Percentiles rank a stretch among this genome's conserved stretches.
Conservation (phyloP, 129 eudicot species). For the Saussurea involucrata region DNA sequence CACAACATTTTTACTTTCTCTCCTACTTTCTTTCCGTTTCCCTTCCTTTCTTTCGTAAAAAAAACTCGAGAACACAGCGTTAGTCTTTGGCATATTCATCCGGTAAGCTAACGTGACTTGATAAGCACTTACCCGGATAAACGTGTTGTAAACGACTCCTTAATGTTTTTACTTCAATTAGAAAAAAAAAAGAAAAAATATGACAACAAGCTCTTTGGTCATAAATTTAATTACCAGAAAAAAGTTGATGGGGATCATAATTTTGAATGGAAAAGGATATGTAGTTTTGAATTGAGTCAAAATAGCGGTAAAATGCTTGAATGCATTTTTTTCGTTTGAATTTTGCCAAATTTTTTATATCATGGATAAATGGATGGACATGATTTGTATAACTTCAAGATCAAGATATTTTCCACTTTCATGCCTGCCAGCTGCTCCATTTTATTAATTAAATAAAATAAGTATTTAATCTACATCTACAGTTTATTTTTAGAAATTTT, state of each 20-base stretch:
- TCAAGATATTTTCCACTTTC: conserved; percentile 17
- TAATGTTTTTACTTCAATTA: not conserved
- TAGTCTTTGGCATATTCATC: no score
- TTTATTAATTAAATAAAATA: not conserved
- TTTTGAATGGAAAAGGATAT: not conserved
- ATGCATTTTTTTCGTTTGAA: conserved; percentile 18
- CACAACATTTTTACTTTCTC: no score
- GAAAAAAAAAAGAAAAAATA: not conserved
- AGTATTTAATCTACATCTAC: not conserved
- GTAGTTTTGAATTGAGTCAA: conserved; percentile 11
- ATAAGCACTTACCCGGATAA: no score
- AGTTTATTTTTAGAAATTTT: no score
- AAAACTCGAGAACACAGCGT: no score
- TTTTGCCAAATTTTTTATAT: not conserved
- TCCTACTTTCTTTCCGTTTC: no score
- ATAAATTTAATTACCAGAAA: not conserved
- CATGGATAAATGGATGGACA: not conserved
- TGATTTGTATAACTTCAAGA: not conserved
- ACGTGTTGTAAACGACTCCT: no score
- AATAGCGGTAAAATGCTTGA: conserved; percentile 23
- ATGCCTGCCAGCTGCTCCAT: not conserved
- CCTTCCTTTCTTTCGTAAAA: no score
- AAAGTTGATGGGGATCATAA: not conserved
- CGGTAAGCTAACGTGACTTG: no score
- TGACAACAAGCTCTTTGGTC: conserved; percentile 12